Evolutionary conservation across 768 basidiomycete species (phyloP).

Genomic region (Filobasidium floriforme): DNA sequence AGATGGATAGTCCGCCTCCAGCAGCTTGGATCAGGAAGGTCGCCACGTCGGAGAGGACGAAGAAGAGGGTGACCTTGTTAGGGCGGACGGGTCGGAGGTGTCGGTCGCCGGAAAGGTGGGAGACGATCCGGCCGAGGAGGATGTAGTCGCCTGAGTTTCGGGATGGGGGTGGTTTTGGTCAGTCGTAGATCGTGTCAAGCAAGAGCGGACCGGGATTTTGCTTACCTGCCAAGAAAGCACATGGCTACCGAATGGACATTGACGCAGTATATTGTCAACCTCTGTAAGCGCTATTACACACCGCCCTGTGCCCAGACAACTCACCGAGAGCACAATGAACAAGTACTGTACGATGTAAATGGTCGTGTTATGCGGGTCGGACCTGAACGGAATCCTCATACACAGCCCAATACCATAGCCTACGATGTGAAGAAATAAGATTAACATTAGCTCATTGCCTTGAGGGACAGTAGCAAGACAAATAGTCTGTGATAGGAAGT

Average conservation of each 20-base stretch:
- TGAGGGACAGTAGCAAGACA: too few relatives aligned
- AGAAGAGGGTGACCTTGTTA: constrained; percentile 33
- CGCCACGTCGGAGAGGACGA: constrained; percentile 41
- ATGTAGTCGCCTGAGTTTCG: constrained; percentile 34
- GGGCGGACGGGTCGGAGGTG: constrained; percentile 39
- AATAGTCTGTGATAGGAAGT: too few relatives aligned
- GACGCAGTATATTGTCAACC: neutral
- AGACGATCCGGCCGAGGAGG: constrained; percentile 37
- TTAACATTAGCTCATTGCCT: neutral
- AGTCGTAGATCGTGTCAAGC: neutral
- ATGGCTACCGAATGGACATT: constrained; percentile 30
- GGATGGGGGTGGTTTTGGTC: too few relatives aligned
- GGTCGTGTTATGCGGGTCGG: constrained; percentile 35
- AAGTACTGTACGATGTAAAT: constrained; percentile 42
- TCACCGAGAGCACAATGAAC: constrained; percentile 40
- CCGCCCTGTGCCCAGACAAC: constrained; percentile 5
- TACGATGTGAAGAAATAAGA: neutral
- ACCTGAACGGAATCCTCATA: constrained; percentile 35
- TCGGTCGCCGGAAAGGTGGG: constrained; percentile 30
- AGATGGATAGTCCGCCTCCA: constrained; percentile 40
- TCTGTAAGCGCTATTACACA: neutral
- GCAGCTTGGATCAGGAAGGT: constrained; percentile 45
- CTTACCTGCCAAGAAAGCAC: constrained; percentile 40
- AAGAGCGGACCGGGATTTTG: neutral
- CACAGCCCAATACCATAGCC: constrained; percentile 38